A percentile compares a stretch with the other conserved stretches of the same genome.
Conservation (phyloP, 2,329 filamentous ascomycete species). For the Chrysosporium queenslandicum region DNA sequence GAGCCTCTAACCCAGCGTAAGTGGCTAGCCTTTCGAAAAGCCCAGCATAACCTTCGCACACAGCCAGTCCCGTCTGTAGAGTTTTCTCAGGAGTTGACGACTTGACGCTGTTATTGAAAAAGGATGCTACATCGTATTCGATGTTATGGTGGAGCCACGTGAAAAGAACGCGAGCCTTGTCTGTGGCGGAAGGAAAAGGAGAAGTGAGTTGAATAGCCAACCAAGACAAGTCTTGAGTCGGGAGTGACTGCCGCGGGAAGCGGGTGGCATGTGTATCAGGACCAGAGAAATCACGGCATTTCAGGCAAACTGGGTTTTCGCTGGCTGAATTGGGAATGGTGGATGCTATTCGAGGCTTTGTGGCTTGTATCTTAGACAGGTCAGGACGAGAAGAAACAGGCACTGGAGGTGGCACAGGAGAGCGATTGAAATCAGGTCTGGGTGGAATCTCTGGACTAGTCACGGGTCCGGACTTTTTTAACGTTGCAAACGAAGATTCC, state of each 20-base stretch:
- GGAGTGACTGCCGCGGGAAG: constrained; percentile 63
- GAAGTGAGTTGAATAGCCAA: constrained; percentile 68
- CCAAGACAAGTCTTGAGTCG: constrained; percentile 57
- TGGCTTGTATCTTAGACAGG: constrained; percentile 40
- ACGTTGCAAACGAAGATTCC: constrained; percentile 38
- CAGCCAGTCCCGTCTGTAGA: constrained; percentile 66
- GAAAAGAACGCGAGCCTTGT: constrained; percentile 88
- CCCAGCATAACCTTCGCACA: constrained; percentile 84
- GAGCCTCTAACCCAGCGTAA: constrained; percentile 66
- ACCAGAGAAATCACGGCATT: constrained; percentile 77
- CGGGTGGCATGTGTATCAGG: constrained; percentile 69
- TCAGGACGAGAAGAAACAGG: constrained; percentile 14
- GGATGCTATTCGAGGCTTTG: constrained; percentile 26
- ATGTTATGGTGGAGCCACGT: constrained; percentile 95
- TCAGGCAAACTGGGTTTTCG: constrained; percentile 48
- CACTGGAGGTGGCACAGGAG: constrained; percentile 22
- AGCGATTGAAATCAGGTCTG: constrained; percentile 27
- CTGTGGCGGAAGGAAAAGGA: constrained; percentile 70
- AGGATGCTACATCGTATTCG: constrained; percentile 67
- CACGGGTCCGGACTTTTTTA: constrained; percentile 13
- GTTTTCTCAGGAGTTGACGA: constrained; percentile 61
- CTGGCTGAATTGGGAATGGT: not conserved
- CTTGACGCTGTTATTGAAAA: constrained; percentile 62
- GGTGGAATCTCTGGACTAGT: constrained; percentile 38
- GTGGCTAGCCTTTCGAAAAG: constrained; percentile 69